phyloP scores from a whole-genome alignment of 1,139 yeast species.

The Trichomonascaceae sp. region DNA sequence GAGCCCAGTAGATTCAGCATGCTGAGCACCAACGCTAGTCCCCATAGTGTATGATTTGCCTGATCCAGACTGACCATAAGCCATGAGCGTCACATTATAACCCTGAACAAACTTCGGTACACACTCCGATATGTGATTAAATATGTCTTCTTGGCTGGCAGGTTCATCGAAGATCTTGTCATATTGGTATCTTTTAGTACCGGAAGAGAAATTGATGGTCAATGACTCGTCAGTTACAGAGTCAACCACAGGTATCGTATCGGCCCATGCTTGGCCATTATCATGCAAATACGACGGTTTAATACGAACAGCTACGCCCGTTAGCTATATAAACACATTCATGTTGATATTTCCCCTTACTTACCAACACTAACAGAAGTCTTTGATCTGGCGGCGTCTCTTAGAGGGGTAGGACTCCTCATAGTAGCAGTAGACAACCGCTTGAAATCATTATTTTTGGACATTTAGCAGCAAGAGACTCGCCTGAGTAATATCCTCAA shows the following conservation, averaged over 20 bases:
- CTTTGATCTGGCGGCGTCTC: neutral
- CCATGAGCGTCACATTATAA: slow-evolving; percentile 30
- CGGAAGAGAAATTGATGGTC: slow-evolving; percentile 3
- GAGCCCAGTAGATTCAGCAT: slow-evolving; percentile 18
- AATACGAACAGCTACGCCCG: slow-evolving; percentile 1
- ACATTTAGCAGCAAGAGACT: neutral
- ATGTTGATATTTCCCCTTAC: neutral
- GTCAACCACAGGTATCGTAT: slow-evolving; percentile 3
- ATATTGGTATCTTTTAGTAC: slow-evolving; percentile 18
- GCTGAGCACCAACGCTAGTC: slow-evolving; percentile 17
- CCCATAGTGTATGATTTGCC: slow-evolving; percentile 34
- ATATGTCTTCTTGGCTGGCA: slow-evolving; percentile 22
- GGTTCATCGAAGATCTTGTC: slow-evolving; percentile 22
- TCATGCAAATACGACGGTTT: slow-evolving; percentile 1
- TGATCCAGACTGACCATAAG: slow-evolving; percentile 33
- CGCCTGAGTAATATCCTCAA: neutral
- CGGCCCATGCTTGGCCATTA: neutral
- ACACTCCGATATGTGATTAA: slow-evolving; percentile 17
- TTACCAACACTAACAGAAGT: slow-evolving; percentile 5
- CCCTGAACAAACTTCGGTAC: slow-evolving; percentile 21
- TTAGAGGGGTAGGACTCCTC: neutral
- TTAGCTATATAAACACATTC: neutral
- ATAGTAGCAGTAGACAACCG: neutral
- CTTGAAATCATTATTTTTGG: neutral
- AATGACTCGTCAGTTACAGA: slow-evolving; percentile 3